Evolutionary conservation across 176 grass and related monocot genomes (phyloP).

Genomic region (Aegilops longissima): DNA sequence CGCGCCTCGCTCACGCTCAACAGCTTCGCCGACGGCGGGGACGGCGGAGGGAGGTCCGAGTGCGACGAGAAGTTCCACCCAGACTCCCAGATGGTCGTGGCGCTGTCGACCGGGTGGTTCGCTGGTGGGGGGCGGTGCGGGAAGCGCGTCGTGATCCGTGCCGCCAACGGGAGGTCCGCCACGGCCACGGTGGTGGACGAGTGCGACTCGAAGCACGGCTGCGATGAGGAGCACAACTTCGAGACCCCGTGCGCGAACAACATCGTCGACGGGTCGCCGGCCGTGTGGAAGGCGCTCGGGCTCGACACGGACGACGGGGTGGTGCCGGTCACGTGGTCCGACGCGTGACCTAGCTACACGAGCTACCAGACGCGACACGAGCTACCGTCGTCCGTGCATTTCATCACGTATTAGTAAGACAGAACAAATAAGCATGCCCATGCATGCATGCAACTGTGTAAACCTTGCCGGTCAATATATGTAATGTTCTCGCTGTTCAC

Average conservation of each 20-base stretch:
- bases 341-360: background rate
- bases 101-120: slow-evolving; percentile 39
- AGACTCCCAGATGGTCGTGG: slow-evolving; percentile 37
- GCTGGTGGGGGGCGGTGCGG: slow-evolving; percentile 17
- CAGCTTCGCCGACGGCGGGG: slow-evolving; percentile 18
- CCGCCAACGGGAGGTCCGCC: slow-evolving; percentile 32
- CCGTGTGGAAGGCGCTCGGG: slow-evolving; percentile 48
- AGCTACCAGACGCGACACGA: too few relatives aligned
- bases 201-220: slow-evolving; percentile 47
- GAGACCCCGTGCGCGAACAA: slow-evolving; percentile 50
- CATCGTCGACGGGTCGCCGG: slow-evolving; percentile 38
- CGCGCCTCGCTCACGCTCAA: slow-evolving; percentile 34
- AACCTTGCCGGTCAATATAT: too few relatives aligned
- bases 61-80: slow-evolving; percentile 35
- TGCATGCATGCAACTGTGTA: too few relatives aligned
- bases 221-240: slow-evolving; percentile 35
- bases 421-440: too few relatives aligned
- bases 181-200: slow-evolving; percentile 56
- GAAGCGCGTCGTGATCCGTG: slow-evolving; percentile 5
- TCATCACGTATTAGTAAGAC: too few relatives aligned
- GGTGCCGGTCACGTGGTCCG: slow-evolving; percentile 14
- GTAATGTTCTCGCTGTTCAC: too few relatives aligned
- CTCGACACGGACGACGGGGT: slow-evolving; percentile 23
- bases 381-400: background rate
- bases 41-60: slow-evolving; percentile 17